A percentile compares a stretch with the other conserved stretches of the same genome.
These are phyloP conservation scores for Panicum hallii DNA, from an alignment of 202 grass and related monocot genomes.

Conservation along the genomic window DNA sequence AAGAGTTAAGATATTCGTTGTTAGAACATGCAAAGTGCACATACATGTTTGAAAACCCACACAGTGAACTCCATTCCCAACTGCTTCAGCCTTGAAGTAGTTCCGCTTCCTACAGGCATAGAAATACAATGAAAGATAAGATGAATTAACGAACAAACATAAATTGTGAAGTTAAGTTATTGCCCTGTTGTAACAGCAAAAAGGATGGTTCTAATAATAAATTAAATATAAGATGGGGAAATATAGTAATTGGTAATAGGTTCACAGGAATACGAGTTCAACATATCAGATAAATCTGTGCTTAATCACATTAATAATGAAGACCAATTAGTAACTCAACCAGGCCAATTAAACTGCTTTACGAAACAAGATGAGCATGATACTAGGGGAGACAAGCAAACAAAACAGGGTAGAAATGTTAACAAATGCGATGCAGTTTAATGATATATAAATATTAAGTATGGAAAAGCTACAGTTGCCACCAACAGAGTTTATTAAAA, in stretches of 20 bases:
- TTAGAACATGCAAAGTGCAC: constrained; percentile 35
- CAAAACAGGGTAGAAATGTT: not conserved
- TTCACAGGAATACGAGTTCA: constrained; percentile 12
- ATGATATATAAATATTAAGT: constrained; percentile 21
- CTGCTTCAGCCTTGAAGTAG: constrained; percentile 92
- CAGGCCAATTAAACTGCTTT: constrained; percentile 1
- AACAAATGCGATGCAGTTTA: not conserved
- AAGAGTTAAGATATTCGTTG: constrained; percentile 19
- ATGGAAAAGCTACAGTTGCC: constrained; percentile 32
- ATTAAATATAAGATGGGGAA: constrained; percentile 14
- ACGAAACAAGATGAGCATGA: constrained; percentile 27
- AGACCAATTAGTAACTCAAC: not conserved
- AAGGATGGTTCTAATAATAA: constrained; percentile 17
- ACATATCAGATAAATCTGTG: not conserved
- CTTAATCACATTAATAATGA: constrained; percentile 27
- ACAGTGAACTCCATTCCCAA: constrained; percentile 97
- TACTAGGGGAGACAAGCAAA: not conserved
- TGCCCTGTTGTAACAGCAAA: constrained; percentile 20
- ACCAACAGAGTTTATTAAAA: constrained; percentile 11
- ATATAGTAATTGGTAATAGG: constrained; percentile 1
- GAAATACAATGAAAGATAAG: constrained; percentile 40
- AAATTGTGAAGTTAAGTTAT: constrained; percentile 31
- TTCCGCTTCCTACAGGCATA: constrained; percentile 68
- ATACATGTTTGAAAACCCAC: constrained; percentile 99
- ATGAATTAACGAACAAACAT: not conserved